Conservation (phyloP, 805 yeast genomes). For the Saccharomycopsis selenospora region DNA sequence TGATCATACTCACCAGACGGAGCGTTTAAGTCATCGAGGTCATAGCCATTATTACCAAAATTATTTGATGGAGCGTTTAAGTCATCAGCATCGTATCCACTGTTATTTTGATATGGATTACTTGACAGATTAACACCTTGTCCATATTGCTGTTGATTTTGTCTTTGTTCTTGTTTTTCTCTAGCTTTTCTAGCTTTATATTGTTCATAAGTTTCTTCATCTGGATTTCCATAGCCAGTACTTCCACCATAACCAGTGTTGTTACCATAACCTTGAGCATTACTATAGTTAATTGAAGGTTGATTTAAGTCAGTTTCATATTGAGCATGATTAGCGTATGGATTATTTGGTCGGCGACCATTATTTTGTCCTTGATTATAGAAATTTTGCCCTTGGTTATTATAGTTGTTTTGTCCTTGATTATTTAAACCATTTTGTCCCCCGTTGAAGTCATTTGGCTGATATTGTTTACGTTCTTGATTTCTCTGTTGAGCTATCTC, state of each 20-base stretch:
- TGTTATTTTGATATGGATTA: conserved; percentile 2
- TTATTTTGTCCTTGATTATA: too few relatives aligned
- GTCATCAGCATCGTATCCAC: conserved; percentile 25
- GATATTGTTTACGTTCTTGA: neutral
- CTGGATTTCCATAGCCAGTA: conserved; percentile 1
- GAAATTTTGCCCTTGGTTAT: too few relatives aligned
- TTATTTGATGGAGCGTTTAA: conserved; percentile 26
- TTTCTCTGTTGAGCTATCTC: neutral
- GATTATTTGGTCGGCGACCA: conserved; percentile 1
- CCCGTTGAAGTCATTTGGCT: too few relatives aligned
- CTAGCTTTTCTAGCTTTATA: conserved; percentile 13
- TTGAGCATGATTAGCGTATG: neutral
- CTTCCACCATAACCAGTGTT: conserved; percentile 2
- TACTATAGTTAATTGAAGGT: neutral
- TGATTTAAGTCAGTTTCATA: neutral
- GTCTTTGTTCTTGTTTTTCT: conserved; percentile 3
- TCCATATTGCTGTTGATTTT: neutral
- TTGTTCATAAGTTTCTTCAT: conserved; percentile 18
- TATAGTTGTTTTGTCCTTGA: too few relatives aligned
- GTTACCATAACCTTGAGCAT: conserved; percentile 1
- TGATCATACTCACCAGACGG: conserved; percentile 20
- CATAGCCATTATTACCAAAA: conserved; percentile 11
- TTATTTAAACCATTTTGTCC: neutral
- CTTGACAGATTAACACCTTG: neutral
- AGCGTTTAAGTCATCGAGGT: conserved; percentile 29